Evolutionary conservation across 495 filamentous ascomycete genomes (phyloP).

Genomic region (Hapsidospora chrysogenum): DNA sequence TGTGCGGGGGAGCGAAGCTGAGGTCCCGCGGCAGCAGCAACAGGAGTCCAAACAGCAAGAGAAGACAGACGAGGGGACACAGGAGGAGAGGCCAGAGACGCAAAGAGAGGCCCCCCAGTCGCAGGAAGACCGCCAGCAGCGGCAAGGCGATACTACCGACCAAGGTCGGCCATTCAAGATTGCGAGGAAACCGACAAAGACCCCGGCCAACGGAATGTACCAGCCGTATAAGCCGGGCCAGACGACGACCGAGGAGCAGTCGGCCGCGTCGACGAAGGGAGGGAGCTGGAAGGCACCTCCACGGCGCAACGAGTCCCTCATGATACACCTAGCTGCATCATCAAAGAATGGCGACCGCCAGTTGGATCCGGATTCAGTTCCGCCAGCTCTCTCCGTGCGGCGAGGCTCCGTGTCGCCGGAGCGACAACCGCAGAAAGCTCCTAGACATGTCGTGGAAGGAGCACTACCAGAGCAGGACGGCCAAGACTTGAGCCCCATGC

Average conservation of each 20-base stretch:
- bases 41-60: slow-evolving; percentile 3
- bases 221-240: slow-evolving; percentile 1
- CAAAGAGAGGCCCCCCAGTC: slow-evolving; percentile 2
- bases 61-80: no score
- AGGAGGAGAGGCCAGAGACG: no score
- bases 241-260: no score
- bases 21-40: not conserved
- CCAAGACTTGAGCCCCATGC: no score
- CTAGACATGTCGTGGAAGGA: no score
- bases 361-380: no score
- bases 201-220: not conserved
- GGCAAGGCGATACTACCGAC: not conserved
- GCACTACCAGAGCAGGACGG: no score
- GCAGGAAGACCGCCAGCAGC: slow-evolving; percentile 4
- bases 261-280: not conserved
- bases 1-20: not conserved
- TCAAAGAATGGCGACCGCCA: no score
- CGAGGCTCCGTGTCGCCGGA: no score
- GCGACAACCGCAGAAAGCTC: no score
- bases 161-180: not conserved
- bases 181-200: slow-evolving; percentile 1
- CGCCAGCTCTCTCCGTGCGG: no score
- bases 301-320: not conserved
- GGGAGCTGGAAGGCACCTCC: not conserved
- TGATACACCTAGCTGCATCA: not conserved